phyloP scores from a whole-genome alignment of 441 rosid species.

The Aquilaria agallochum region DNA sequence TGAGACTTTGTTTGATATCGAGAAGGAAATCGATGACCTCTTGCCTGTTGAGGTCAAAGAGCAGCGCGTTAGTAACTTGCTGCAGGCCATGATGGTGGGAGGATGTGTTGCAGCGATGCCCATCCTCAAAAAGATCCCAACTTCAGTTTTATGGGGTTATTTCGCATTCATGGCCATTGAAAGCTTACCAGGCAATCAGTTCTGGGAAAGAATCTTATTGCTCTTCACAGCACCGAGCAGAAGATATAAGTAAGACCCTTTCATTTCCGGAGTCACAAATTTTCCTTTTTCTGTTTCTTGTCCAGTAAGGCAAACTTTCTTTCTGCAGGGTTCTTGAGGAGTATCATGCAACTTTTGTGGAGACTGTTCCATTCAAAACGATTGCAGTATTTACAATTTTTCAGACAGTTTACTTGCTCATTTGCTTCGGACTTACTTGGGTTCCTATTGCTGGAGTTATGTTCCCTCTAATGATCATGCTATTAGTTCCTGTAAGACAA shows the following conservation, averaged over 20 bases:
- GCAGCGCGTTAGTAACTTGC: conserved; percentile 80
- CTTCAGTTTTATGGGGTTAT: conserved; percentile 95
- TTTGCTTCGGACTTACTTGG: conserved; percentile 94
- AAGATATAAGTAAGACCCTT: conserved; percentile 63
- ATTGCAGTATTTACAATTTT: conserved; percentile 71
- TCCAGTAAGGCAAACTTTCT: neutral
- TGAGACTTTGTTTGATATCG: conserved; percentile 80
- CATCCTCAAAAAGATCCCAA: conserved; percentile 81
- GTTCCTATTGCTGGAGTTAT: conserved; percentile 85
- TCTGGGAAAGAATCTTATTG: conserved; percentile 89
- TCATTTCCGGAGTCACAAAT: neutral
- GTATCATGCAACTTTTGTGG: conserved; percentile 82
- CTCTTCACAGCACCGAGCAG: conserved; percentile 92
- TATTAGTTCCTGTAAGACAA: conserved; percentile 81
- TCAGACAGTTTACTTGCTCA: conserved; percentile 62
- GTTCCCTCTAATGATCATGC: conserved; percentile 95
- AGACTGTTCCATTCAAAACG: conserved; percentile 88
- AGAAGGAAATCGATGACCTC: conserved; percentile 91
- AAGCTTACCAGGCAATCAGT: conserved; percentile 91
- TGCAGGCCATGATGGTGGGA: conserved; percentile 82
- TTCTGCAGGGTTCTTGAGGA: conserved; percentile 85
- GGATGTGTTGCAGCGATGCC: conserved; percentile 98
- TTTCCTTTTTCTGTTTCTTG: neutral
- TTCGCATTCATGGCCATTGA: conserved; percentile 97
- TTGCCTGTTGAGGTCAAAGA: conserved; percentile 91